These are phyloP conservation scores for Pseudozyma sp. DNA, from an alignment of 1,284 basidiomycete genomes.

Conservation along the genomic window DNA sequence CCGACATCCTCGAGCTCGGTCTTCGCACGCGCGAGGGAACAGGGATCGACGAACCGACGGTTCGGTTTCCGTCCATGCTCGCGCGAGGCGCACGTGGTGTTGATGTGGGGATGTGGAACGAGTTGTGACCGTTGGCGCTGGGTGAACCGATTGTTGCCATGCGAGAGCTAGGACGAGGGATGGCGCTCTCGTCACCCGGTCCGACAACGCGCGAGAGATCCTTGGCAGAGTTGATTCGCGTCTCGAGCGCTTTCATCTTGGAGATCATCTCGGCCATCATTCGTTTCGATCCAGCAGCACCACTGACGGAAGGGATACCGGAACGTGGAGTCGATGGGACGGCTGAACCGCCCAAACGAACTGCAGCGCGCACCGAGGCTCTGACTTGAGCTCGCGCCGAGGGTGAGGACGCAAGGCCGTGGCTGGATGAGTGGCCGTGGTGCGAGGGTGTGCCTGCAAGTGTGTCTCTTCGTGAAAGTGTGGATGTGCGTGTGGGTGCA, in stretches of 20 bases:
- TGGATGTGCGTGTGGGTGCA: slow-evolving; percentile 17
- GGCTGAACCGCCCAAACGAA: slow-evolving; percentile 11
- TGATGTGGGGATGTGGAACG: slow-evolving; percentile 28
- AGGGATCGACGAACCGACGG: slow-evolving; percentile 57
- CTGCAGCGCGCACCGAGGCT: slow-evolving; percentile 31
- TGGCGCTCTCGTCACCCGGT: slow-evolving; percentile 51
- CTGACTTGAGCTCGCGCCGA: slow-evolving; percentile 40
- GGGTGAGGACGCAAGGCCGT: slow-evolving; percentile 30
- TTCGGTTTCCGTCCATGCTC: slow-evolving; percentile 41
- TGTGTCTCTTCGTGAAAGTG: slow-evolving; percentile 24
- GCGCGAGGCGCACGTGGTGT: slow-evolving; percentile 41
- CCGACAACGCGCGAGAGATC: slow-evolving; percentile 34
- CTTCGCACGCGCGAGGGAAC: slow-evolving; percentile 55
- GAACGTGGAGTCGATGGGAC: slow-evolving; percentile 23
- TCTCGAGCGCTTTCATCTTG: slow-evolving; percentile 63
- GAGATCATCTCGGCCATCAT: slow-evolving; percentile 60
- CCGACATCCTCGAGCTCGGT: slow-evolving; percentile 51
- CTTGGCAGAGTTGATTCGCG: slow-evolving; percentile 57
- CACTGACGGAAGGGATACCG: slow-evolving; percentile 2
- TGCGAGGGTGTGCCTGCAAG: slow-evolving; percentile 29
- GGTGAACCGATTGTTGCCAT: slow-evolving; percentile 45
- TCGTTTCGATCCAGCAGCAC: slow-evolving; percentile 24
- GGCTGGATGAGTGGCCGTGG: neutral
- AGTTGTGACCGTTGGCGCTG: slow-evolving; percentile 12
- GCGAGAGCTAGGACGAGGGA: slow-evolving; percentile 62